These are phyloP conservation scores for Monascus purpureus DNA, from an alignment of 495 filamentous ascomycete species.

Conservation along the genomic window DNA sequence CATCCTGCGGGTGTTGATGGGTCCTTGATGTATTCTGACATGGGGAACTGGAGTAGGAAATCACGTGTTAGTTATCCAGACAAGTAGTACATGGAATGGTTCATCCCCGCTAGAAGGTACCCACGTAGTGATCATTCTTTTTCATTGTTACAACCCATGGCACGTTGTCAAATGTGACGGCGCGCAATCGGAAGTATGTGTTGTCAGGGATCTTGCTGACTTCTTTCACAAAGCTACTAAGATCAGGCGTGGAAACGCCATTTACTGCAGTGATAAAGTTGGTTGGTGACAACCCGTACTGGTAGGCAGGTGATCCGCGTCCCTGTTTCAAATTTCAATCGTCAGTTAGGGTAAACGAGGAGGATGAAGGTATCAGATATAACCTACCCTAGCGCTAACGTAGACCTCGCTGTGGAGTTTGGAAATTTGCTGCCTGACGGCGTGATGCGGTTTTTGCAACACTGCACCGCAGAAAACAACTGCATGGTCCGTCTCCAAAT, in stretches of 20 bases:
- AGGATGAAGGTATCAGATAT: not conserved
- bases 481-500: conserved; percentile 82
- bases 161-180: conserved; percentile 94
- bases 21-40: conserved; percentile 76
- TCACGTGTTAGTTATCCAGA: no score
- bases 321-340: conserved; percentile 19
- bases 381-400: conserved; percentile 61
- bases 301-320: conserved; percentile 76
- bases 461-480: conserved; percentile 94
- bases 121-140: conserved; percentile 95
- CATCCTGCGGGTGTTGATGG: conserved; percentile 46
- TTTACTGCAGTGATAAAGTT: conserved; percentile 98
- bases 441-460: conserved; percentile 86
- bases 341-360: not conserved
- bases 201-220: conserved; percentile 85
- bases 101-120: no score
- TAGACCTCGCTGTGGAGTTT: conserved; percentile 97
- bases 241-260: conserved; percentile 63
- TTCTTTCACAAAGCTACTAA: conserved; percentile 64
- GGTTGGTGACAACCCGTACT: conserved; percentile 85
- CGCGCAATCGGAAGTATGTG: conserved; percentile 88
- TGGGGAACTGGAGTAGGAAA: conserved; percentile 77
- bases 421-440: conserved; percentile 90
- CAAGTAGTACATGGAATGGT: no score
- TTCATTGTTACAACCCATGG: conserved; percentile 99